Conservation (phyloP, 345 rosid genomes). For the Litchi chinensis region DNA sequence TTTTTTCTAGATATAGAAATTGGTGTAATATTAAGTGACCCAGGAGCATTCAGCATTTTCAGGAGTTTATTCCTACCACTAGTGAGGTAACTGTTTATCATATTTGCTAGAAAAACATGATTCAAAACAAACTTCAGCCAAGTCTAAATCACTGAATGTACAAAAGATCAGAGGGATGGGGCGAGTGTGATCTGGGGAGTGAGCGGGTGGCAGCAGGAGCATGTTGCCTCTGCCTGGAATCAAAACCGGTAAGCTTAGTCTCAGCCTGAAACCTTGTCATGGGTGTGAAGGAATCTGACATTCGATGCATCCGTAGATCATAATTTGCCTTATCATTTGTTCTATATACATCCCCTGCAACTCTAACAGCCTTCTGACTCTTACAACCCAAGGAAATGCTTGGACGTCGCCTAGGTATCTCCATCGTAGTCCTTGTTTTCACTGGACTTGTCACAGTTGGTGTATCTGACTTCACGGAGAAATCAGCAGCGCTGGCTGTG, state of each 20-base stretch:
- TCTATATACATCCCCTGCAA: constrained; percentile 58
- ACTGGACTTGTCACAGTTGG: constrained; percentile 30
- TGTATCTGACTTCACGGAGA: constrained; percentile 61
- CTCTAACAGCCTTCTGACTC: constrained; percentile 63
- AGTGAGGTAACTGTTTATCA: background rate
- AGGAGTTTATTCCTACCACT: background rate
- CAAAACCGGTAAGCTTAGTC: constrained; percentile 38
- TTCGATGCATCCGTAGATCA: constrained; percentile 24
- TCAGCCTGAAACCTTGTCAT: constrained; percentile 49
- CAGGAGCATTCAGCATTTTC: background rate
- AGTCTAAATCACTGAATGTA: constrained; percentile 36
- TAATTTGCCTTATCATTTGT: constrained; percentile 36
- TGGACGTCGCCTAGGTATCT: constrained; percentile 38
- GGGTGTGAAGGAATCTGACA: constrained; percentile 30
- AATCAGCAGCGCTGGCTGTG: constrained; percentile 80
- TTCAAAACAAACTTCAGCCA: background rate
- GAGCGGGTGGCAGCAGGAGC: constrained; percentile 34
- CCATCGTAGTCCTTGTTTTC: constrained; percentile 25
- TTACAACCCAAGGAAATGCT: constrained; percentile 66
- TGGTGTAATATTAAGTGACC: background rate
- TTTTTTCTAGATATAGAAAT: too few relatives aligned
- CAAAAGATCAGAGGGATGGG: constrained; percentile 35
- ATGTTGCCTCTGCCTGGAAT: constrained; percentile 31
- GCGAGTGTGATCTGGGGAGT: constrained; percentile 37
- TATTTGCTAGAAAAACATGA: background rate